Evolutionary conservation across 805 yeast genomes (phyloP), one percentile per base, ranked within the genome.

Genomic region (Middelhovenomyces tepae): DNA sequence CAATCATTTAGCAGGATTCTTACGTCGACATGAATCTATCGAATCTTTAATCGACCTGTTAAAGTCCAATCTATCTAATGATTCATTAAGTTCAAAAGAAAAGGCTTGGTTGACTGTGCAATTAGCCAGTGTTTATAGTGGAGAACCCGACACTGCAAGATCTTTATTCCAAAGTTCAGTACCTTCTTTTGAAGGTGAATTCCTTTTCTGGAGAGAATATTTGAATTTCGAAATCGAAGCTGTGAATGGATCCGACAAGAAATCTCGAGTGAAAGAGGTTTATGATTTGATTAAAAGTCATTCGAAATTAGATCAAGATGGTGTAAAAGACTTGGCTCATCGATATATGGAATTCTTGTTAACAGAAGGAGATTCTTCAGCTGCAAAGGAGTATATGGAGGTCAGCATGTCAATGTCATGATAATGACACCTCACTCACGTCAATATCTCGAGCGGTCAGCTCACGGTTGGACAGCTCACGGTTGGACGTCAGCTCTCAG

Each of bases 151-250:
- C 2, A 44, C 30, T 9, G 58, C 60, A 1, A 26, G 50, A 2
- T 32, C 25, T 9, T n/a, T 48, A 14, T 56, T 46, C 27, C 37
- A 36, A 22, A 18, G 27, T 21, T 32, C 46, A 23, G 38, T 41
- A 16, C 36, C 36, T 7, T 29, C 38, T 23, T 50, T 42, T 20
- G 28, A 43, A 23, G 48, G 41, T 16, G 42, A 44, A 22, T 45
- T 44, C 29, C 32, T 41, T 19, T 56, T 54, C 34, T 56, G 62
- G 60, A 43, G 42, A 20, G 38, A 47, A n/a, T 55, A 43, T 31
- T 45, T 56, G 18, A 37, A 39, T 19, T 53, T 54, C 27, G 60
- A 54, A 28, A 34, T 53, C n/a, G 40, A 36, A n/a, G 42, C 46
- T 24, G 27, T 22, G n/a, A 32, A 18, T 7, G 23, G 25, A 9